Evolutionary conservation across 805 yeast species (phyloP), one percentile per base, ranked within the genome.

Genomic region (Diddensiella caesifluorescens): DNA sequence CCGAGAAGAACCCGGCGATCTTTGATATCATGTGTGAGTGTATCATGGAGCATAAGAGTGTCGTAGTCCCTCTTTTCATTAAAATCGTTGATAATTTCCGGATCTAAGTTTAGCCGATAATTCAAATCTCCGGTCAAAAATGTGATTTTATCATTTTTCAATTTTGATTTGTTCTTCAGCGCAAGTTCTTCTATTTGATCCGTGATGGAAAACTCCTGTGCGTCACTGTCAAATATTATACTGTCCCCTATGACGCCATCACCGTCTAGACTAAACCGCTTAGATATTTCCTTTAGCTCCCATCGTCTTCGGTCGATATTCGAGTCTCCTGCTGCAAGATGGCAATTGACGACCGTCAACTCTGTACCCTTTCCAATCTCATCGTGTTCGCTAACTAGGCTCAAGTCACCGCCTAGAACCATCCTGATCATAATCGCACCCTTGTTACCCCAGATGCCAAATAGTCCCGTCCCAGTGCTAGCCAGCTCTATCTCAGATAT

Each of bases 361-460:
- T 58, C 54, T 6, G 61, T 50, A 4, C 69, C 61, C 3, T 54
- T 41, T n/a, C n/a, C n/a, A n/a, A n/a, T n/a, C n/a, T n/a, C n/a
- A n/a, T n/a, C n/a, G n/a, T n/a, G n/a, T 20, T 42, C 42, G 9
- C 45, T 54, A 4, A 51, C 51, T 18, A 47, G 28, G 5, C 51
- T 55, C 22, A 60, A 58, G 28, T 68, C 62, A 6, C 52, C 57
- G 2, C 75, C 76, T 19, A 74, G 46, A 7, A 47, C 57, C 46
- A 78, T 67, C 20, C 61, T 60, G 18, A 75, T 59, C 13, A 69
- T 57, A 10, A 75, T 73, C 3, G 80, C 78, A 2, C 83, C 83
- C 51, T 77, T 77, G 57, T 77, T 77, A 13, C 80, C 82, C 75
- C 80, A 77, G 19, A 69, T 50, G 20, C 76, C 70, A 38, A 77